Base-by-base conservation (phyloP, 768 basidiomycete genomes). In the Lenzites betulinus region DNA sequence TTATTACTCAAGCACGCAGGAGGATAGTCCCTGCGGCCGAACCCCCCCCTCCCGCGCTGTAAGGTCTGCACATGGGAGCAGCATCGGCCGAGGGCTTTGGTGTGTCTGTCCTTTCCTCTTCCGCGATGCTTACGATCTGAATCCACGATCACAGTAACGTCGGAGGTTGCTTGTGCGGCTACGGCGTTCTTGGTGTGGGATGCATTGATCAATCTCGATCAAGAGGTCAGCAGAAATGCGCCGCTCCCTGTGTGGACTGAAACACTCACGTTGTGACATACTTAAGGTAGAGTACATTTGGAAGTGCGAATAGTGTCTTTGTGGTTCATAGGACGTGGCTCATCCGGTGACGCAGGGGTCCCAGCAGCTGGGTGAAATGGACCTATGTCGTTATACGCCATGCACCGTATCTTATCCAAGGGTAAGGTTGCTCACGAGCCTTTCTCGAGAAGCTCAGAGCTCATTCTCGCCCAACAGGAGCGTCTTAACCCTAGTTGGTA, bases 341-440 rank as follows among this genome's bases (percentile, higher is more conserved):
- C 8, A 35, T 9, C 28, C 18, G 18, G 25, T 11, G 1, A 2
- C 11, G 18, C 28, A 54, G 63, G 13, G 54, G 59, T 3, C 59
- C 48, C 16, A 35, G 41, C n/a, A 51, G 46, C n/a, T 64, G 64
- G 64, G 60, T 58, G 15, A 60, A 64, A 16, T 64, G 59, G 65
- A 58, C 54, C 8, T 66, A 59, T 35, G 38, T 59, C 12, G 57
- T 63, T 25, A 54, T 63, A 25, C 58, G 65, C 7, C 60, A 66
- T 35, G 28, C 54, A n/a, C 61, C 65, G 1, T 59, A 59, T 41
- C n/a, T 59, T 13, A 25, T 51, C 6, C 58, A 59, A 46, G 50
- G 49, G 58, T 59, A 44, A 30, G n/a, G 3, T 18, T 9, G 1
- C 2, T 7, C 33, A 51, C n/a, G 7, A 26, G 7, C 9, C 38